A percentile compares a stretch with the other conserved stretches of the same genome.
These are phyloP conservation scores for Coemansia sp. DNA, from an alignment of 192 early-diverging fungal genomes.

Conservation along the genomic window DNA sequence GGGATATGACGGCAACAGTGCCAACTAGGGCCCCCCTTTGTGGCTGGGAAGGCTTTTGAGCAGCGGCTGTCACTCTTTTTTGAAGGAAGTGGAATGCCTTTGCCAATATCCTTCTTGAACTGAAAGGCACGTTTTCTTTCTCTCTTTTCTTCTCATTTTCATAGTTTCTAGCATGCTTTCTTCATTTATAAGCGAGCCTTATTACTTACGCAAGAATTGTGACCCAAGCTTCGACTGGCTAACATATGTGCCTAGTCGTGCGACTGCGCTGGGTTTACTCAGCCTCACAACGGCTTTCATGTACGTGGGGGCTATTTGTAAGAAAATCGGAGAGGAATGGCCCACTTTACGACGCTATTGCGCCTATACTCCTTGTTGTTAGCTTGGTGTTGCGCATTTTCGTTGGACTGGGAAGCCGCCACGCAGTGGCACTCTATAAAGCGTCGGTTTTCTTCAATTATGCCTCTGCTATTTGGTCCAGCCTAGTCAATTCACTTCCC, in stretches of 20 bases:
- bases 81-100: too few species aligned
- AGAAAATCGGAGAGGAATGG: background rate
- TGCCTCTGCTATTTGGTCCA: constrained; percentile 13
- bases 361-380: background rate
- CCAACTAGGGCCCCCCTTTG: background rate
- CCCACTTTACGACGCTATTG: background rate
- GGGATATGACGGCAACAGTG: constrained; percentile 21
- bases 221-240: constrained; percentile 4
- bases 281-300: background rate
- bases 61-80: background rate
- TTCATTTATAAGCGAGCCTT: background rate
- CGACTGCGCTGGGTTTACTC: background rate
- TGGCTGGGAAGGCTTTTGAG: too few species aligned
- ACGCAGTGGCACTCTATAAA: constrained; percentile 3
- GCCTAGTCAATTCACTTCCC: background rate
- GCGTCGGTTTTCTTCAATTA: constrained; percentile 25
- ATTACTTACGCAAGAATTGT: background rate
- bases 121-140: background rate
- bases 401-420: background rate
- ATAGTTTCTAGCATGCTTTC: background rate
- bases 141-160: background rate
- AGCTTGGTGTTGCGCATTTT: constrained; percentile 14
- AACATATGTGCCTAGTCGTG: background rate
- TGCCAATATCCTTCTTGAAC: too few species aligned
- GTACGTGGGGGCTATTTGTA: background rate